Evolutionary conservation across 2,329 filamentous ascomycete genomes (phyloP).

Genomic region (Nemania sp.): DNA sequence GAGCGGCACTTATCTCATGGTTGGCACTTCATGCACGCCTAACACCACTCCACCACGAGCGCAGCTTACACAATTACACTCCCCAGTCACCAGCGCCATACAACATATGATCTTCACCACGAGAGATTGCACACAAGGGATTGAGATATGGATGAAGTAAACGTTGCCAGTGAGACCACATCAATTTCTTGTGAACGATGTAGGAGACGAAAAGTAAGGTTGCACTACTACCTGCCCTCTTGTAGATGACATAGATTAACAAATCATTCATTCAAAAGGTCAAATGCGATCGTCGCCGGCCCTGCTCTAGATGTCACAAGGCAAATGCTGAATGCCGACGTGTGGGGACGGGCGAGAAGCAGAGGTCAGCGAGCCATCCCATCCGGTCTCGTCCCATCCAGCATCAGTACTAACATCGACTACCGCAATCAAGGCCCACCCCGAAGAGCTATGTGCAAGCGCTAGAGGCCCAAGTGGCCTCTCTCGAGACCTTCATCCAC

Average conservation of each 20-base stretch:
- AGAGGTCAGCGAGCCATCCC: conserved; percentile 22
- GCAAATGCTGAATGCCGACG: conserved; percentile 23
- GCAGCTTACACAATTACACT: background rate
- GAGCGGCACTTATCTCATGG: background rate
- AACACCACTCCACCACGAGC: conserved; percentile 9
- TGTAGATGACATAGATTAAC: background rate
- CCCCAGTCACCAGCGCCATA: background rate
- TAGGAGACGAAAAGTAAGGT: conserved; percentile 23
- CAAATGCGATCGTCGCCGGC: conserved; percentile 27
- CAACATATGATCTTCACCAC: background rate
- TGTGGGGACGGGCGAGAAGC: conserved; percentile 26
- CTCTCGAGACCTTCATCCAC: conserved; percentile 49
- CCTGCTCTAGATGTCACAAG: conserved; percentile 22
- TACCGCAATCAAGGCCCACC: conserved; percentile 42
- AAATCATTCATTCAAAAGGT: conserved; percentile 18
- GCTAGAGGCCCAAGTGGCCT: conserved; percentile 50
- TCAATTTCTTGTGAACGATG: conserved; percentile 25
- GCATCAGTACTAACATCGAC: conserved; percentile 7
- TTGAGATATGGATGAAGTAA: conserved; percentile 8
- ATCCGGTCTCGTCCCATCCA: background rate
- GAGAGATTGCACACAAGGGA: background rate
- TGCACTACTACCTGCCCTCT: background rate
- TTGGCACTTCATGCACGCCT: conserved; percentile 4
- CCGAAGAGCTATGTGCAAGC: conserved; percentile 52
- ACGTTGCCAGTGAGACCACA: conserved; percentile 17